Evolutionary conservation across 1,284 basidiomycete genomes (phyloP).

Genomic region (Pseudozyma hubeiensis): DNA sequence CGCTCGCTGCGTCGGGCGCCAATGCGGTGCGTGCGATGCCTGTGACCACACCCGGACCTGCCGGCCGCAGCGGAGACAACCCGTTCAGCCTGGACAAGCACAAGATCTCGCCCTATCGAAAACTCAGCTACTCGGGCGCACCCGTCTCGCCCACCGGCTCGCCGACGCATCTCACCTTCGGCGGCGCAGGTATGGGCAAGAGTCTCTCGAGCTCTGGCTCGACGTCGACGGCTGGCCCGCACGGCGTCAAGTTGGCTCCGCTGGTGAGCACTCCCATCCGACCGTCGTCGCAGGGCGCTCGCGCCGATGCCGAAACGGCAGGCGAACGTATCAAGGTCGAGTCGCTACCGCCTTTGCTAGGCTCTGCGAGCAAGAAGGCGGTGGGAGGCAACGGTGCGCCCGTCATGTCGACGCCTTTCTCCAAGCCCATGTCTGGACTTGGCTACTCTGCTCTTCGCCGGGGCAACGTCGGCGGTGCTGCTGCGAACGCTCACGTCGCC

Average conservation of each 20-base stretch:
- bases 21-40: constrained; percentile 26
- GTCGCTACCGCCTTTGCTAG: constrained; percentile 31
- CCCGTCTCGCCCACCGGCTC: constrained; percentile 31
- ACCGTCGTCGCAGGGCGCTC: constrained; percentile 19
- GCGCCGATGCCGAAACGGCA: constrained; percentile 11
- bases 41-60: constrained; percentile 34
- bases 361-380: constrained; percentile 32
- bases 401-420: constrained; percentile 45
- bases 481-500: constrained; percentile 6
- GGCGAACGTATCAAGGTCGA: constrained; percentile 32
- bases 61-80: constrained; percentile 30
- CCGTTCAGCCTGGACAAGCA: constrained; percentile 63
- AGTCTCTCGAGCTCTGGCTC: constrained; percentile 17
- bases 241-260: constrained; percentile 38
- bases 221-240: constrained; percentile 5
- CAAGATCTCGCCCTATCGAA: constrained; percentile 57
- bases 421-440: constrained; percentile 27
- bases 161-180: constrained; percentile 31
- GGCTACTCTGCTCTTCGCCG: constrained; percentile 37
- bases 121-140: constrained; percentile 43
- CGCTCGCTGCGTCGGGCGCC: constrained; percentile 30
- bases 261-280: constrained; percentile 46
- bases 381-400: constrained; percentile 8
- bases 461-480: constrained; percentile 7
- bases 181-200: constrained; percentile 18